Percentiles rank a stretch among this genome's conserved stretches.
Evolutionary conservation across 2,329 filamentous ascomycete genomes (phyloP).

Genomic region (Aaosphaeria pasadenensis): DNA sequence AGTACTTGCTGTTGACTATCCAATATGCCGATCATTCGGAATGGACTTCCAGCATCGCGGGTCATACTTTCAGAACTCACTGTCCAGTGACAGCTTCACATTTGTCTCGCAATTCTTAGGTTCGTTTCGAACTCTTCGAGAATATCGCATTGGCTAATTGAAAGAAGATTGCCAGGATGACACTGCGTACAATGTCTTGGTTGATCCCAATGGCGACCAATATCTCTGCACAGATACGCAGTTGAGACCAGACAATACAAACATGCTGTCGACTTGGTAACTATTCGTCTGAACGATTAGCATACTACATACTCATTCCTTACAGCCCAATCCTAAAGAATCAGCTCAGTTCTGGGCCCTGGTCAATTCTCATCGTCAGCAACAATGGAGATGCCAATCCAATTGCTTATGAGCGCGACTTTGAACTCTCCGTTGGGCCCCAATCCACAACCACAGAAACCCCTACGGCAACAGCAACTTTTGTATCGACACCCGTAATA

Average conservation of each 20-base stretch:
- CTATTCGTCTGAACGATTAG: not conserved
- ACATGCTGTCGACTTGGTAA: slow-evolving; percentile 36
- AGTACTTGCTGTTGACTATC: not conserved
- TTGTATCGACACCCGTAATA: slow-evolving; percentile 10
- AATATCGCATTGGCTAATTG: slow-evolving; percentile 2
- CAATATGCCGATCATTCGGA: slow-evolving; percentile 18
- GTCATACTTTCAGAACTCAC: slow-evolving; percentile 40
- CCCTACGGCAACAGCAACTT: slow-evolving; percentile 13
- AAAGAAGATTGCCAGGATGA: slow-evolving; percentile 32
- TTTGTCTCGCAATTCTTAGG: slow-evolving; percentile 40
- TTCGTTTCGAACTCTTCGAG: slow-evolving; percentile 1
- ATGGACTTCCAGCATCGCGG: slow-evolving; percentile 40
- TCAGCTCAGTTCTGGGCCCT: slow-evolving; percentile 33
- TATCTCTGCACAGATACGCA: slow-evolving; percentile 35
- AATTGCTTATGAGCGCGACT: slow-evolving; percentile 41
- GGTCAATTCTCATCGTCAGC: slow-evolving; percentile 40
- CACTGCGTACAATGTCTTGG: slow-evolving; percentile 36
- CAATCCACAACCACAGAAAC: slow-evolving; percentile 29
- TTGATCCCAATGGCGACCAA: slow-evolving; percentile 39
- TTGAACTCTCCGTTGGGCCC: slow-evolving; percentile 35
- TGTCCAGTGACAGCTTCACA: slow-evolving; percentile 39
- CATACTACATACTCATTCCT: not conserved
- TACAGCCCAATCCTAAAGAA: slow-evolving; percentile 33
- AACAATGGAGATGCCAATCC: slow-evolving; percentile 40
- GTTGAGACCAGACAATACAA: slow-evolving; percentile 33